phyloP scores from a whole-genome alignment of 495 filamentous ascomycete genomes.

The Platismatia glauca region DNA sequence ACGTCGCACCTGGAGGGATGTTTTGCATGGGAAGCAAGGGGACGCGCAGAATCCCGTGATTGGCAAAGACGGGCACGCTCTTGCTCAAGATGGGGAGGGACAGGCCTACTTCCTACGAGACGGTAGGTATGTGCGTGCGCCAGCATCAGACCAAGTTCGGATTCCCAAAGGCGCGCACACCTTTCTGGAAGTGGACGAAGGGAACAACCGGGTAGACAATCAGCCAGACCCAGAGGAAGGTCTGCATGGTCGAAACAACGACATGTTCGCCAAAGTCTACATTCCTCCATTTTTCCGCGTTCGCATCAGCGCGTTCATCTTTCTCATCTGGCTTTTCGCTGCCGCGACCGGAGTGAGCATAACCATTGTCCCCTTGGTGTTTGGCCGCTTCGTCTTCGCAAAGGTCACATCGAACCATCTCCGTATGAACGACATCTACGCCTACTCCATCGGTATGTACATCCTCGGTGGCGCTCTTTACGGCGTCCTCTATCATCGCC shows the following conservation, averaged over 20 bases:
- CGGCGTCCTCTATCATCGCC: slow-evolving; percentile 42
- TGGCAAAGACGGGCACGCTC: slow-evolving; percentile 30
- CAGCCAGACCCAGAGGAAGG: slow-evolving; percentile 48
- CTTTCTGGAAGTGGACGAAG: slow-evolving; percentile 70
- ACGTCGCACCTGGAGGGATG: slow-evolving; percentile 44
- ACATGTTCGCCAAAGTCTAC: slow-evolving; percentile 74
- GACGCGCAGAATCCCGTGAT: slow-evolving; percentile 42
- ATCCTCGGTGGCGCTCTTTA: slow-evolving; percentile 59
- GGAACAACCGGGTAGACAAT: slow-evolving; percentile 58
- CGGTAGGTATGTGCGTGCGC: slow-evolving; percentile 82
- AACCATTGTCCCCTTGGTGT: slow-evolving; percentile 78
- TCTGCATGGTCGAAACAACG: slow-evolving; percentile 54
- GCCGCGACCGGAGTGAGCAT: slow-evolving; percentile 82
- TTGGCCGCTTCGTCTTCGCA: slow-evolving; percentile 71
- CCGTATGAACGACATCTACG: slow-evolving; percentile 89
- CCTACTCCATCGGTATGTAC: slow-evolving; percentile 82
- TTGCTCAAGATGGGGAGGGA: slow-evolving; percentile 31
- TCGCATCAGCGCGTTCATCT: slow-evolving; percentile 75
- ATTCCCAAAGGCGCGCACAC: slow-evolving; percentile 75
- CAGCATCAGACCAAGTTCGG: slow-evolving; percentile 86
- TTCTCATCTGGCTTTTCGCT: slow-evolving; percentile 89
- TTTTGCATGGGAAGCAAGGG: slow-evolving; percentile 40
- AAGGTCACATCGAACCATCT: slow-evolving; percentile 54
- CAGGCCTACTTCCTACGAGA: slow-evolving; percentile 53
- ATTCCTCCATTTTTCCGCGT: slow-evolving; percentile 76